phyloP scores from a whole-genome alignment of 83 land plant genomes.

The Picea abies region DNA sequence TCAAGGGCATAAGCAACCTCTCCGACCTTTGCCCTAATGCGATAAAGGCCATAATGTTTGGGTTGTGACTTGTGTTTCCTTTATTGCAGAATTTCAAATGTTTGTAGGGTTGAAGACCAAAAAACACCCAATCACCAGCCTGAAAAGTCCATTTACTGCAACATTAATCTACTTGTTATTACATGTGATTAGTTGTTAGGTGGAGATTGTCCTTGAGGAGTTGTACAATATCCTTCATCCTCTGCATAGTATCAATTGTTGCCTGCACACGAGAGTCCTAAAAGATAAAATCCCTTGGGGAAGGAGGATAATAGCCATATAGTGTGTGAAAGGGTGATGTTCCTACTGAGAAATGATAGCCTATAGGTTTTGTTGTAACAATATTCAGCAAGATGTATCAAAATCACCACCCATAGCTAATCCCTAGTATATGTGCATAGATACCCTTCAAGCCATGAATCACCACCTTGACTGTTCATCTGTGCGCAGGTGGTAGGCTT shows the following conservation, averaged over 20 bases:
- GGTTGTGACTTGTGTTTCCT: neutral
- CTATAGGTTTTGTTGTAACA: neutral
- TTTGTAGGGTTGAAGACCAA: neutral
- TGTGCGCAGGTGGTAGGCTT: neutral
- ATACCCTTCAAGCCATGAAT: neutral
- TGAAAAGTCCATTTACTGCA: neutral
- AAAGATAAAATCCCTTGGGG: neutral
- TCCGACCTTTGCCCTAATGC: neutral
- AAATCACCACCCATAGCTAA: neutral
- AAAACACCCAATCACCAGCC: neutral
- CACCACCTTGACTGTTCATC: conserved; percentile 1
- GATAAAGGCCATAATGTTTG: neutral
- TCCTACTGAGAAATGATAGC: neutral
- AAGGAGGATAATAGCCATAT: neutral
- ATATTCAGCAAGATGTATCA: neutral
- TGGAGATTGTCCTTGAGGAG: neutral
- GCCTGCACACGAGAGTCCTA: neutral
- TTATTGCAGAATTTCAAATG: neutral
- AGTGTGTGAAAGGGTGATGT: neutral
- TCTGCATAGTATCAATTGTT: neutral
- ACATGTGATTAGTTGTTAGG: neutral
- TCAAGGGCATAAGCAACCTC: conserved; percentile 3
- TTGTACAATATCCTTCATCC: neutral
- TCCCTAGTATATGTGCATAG: neutral
- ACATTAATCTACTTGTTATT: neutral